Conservation (phyloP, 2,329 filamentous ascomycete species). For the Helicocarpus griseus region DNA sequence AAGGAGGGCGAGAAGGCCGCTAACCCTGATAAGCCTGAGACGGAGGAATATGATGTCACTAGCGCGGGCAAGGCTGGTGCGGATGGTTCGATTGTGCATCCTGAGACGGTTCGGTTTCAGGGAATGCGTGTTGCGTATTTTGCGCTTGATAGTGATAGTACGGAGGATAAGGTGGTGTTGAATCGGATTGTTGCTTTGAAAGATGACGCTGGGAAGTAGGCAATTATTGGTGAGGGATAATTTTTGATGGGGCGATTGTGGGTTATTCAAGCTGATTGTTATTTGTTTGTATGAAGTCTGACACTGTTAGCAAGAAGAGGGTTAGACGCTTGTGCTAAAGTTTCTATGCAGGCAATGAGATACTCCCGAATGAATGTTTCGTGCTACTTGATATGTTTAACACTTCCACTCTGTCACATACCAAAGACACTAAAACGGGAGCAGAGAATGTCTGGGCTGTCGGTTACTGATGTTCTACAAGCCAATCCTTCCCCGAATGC, state of each 20-base stretch:
- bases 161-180: slow-evolving; percentile 66
- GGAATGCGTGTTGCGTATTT: slow-evolving; percentile 84
- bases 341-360: too few relatives aligned
- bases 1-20: slow-evolving; percentile 54
- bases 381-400: too few relatives aligned
- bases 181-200: slow-evolving; percentile 88
- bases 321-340: too few relatives aligned
- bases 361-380: too few relatives aligned
- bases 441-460: too few relatives aligned
- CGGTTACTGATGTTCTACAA: too few relatives aligned
- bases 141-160: slow-evolving; percentile 47
- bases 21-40: slow-evolving; percentile 44
- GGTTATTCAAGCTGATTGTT: neutral
- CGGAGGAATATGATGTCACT: slow-evolving; percentile 12
- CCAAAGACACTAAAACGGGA: too few relatives aligned
- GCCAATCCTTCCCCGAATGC: too few relatives aligned
- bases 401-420: too few relatives aligned
- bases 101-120: slow-evolving; percentile 79
- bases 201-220: slow-evolving; percentile 51
- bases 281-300: too few relatives aligned
- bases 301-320: too few relatives aligned
- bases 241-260: neutral
- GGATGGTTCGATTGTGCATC: slow-evolving; percentile 32
- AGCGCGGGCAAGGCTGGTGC: slow-evolving; percentile 13
- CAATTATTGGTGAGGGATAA: too few relatives aligned